These are phyloP conservation scores for Jamesozyma lodderae DNA, from an alignment of 805 yeast genomes.

Conservation along the genomic window DNA sequence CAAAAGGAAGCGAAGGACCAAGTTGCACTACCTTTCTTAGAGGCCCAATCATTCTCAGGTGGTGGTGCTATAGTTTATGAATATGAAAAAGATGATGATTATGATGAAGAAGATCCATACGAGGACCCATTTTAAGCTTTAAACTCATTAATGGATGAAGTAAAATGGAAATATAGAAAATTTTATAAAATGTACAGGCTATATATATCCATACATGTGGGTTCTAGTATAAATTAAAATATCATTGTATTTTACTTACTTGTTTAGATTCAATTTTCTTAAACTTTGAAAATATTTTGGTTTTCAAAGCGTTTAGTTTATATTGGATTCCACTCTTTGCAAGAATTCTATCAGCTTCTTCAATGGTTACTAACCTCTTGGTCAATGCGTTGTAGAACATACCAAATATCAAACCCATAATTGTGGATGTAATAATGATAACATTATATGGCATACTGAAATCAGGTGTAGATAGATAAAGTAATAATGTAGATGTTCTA, in stretches of 20 bases:
- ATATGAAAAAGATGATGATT: conserved; percentile 93
- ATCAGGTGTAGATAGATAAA: conserved; percentile 92
- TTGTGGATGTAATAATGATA: conserved; percentile 85
- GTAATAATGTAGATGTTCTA: conserved; percentile 78
- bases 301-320: conserved; percentile 13
- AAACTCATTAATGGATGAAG: neutral
- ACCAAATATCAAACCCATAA: conserved; percentile 88
- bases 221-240: neutral
- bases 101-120: conserved; percentile 95
- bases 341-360: conserved; percentile 42
- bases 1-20: conserved; percentile 74
- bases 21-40: conserved; percentile 84
- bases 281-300: conserved; percentile 5
- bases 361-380: conserved; percentile 66
- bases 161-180: neutral
- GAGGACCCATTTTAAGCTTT: conserved; percentile 78
- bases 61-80: conserved; percentile 96
- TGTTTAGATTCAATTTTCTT: neutral
- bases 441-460: conserved; percentile 98
- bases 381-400: conserved; percentile 69
- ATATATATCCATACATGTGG: neutral
- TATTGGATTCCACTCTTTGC: conserved; percentile 15
- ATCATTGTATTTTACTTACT: neutral
- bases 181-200: conserved; percentile 1
- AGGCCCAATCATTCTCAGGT: conserved; percentile 64